Percentiles rank a stretch among this genome's conserved stretches.
phyloP scores from a whole-genome alignment of 306 rosid species.

The Lagenaria siceraria region DNA sequence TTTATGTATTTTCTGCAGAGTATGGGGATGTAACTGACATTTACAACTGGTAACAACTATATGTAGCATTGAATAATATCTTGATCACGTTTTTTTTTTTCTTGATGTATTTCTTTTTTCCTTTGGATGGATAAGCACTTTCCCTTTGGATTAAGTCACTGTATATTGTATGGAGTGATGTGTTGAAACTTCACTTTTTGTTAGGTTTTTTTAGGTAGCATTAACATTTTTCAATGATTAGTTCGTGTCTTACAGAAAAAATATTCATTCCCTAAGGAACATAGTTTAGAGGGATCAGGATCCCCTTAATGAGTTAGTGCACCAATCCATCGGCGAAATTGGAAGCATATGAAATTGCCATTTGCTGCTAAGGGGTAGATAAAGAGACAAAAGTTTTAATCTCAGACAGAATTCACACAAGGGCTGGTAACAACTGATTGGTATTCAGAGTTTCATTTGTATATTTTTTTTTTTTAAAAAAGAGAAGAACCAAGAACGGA shows the following conservation, averaged over 20 bases:
- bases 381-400: not conserved
- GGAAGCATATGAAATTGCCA: not conserved
- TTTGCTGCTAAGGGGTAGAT: not conserved
- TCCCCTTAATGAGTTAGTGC: not conserved
- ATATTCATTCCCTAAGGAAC: not conserved
- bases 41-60: slow-evolving; percentile 58
- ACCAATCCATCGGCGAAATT: not conserved
- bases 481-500: no score
- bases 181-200: not conserved
- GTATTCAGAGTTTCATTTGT: not conserved
- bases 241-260: not conserved
- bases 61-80: slow-evolving; percentile 6
- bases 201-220: not conserved
- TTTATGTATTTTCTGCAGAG: slow-evolving; percentile 38
- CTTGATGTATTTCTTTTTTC: not conserved
- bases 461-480: not conserved
- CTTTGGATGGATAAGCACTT: not conserved
- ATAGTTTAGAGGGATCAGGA: not conserved
- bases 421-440: not conserved
- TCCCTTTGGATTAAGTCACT: not conserved
- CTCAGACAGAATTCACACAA: not conserved
- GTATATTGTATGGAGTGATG: not conserved
- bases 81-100: not conserved
- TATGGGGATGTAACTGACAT: slow-evolving; percentile 91
- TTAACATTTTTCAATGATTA: not conserved